Conservation (phyloP, 1,284 basidiomycete genomes). For the Grifola frondosa region DNA sequence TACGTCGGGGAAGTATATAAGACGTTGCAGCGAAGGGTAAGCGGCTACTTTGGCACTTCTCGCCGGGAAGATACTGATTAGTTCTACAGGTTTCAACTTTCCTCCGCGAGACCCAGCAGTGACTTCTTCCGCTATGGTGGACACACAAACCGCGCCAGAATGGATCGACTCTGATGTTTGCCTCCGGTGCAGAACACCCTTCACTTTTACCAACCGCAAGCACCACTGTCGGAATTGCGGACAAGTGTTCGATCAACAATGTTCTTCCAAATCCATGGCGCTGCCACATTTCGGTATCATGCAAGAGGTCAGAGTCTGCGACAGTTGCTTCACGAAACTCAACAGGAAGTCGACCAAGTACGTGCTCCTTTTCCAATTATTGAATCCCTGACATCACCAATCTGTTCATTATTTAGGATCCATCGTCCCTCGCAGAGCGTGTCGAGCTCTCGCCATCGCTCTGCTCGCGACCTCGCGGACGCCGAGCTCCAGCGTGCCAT, state of each 20-base stretch:
- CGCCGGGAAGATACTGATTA: too few relatives aligned
- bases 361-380: neutral
- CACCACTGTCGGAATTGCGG: slow-evolving; percentile 99
- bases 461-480: slow-evolving; percentile 71
- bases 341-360: slow-evolving; percentile 46
- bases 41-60: too few relatives aligned
- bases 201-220: slow-evolving; percentile 96
- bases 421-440: slow-evolving; percentile 54
- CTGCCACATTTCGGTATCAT: slow-evolving; percentile 94
- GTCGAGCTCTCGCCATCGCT: slow-evolving; percentile 49
- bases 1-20: slow-evolving; percentile 84
- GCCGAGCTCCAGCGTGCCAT: slow-evolving; percentile 94
- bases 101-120: slow-evolving; percentile 75
- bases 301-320: slow-evolving; percentile 94
- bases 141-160: slow-evolving; percentile 87
- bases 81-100: slow-evolving; percentile 75
- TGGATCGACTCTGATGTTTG: slow-evolving; percentile 98
- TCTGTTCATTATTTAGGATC: slow-evolving; percentile 11
- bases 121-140: slow-evolving; percentile 79
- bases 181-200: slow-evolving; percentile 87
- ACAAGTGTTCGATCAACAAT: slow-evolving; percentile 93
- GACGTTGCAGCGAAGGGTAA: slow-evolving; percentile 74
- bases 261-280: slow-evolving; percentile 83
- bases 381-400: neutral
- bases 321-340: slow-evolving; percentile 81